Percentiles rank a stretch among this genome's conserved stretches.
These are phyloP conservation scores for Lecanicillium sp. DNA, from an alignment of 2,329 filamentous ascomycete genomes.

Conservation along the genomic window DNA sequence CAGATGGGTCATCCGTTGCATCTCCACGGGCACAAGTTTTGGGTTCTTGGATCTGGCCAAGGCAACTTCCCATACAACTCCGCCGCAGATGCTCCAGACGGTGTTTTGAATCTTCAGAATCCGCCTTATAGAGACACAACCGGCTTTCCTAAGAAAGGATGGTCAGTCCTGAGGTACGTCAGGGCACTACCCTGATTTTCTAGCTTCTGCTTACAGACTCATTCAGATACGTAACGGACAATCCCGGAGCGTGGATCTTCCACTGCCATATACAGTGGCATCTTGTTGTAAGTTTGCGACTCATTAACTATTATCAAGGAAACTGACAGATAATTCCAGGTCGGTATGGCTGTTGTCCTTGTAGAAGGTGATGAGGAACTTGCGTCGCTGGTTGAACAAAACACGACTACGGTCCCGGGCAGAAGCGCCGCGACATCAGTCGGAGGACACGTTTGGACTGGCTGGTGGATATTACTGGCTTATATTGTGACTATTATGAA, in stretches of 20 bases:
- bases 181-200: too few species aligned
- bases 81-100: slow-evolving; percentile 1
- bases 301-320: neutral
- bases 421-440: too few species aligned
- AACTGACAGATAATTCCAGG: neutral
- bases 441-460: too few species aligned
- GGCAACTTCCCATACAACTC: slow-evolving; percentile 3
- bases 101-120: slow-evolving; percentile 2
- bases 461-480: too few species aligned
- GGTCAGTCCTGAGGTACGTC: slow-evolving; percentile 4
- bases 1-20: slow-evolving; percentile 7
- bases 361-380: slow-evolving; percentile 3
- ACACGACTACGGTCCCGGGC: too few species aligned
- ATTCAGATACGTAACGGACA: slow-evolving; percentile 4
- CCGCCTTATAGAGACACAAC: slow-evolving; percentile 6
- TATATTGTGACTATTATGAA: too few species aligned
- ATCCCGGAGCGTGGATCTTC: slow-evolving; percentile 7
- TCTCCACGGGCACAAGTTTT: slow-evolving; percentile 8
- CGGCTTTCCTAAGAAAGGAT: slow-evolving; percentile 2
- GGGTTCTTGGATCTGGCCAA: slow-evolving; percentile 4
- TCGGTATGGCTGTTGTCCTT: slow-evolving; percentile 5
- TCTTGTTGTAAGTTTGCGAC: slow-evolving; percentile 1
- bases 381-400: neutral
- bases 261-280: slow-evolving; percentile 8
- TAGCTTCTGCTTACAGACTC: too few species aligned